Conservation (phyloP, 2,329 filamentous ascomycete genomes). For the Xylaria sp. region DNA sequence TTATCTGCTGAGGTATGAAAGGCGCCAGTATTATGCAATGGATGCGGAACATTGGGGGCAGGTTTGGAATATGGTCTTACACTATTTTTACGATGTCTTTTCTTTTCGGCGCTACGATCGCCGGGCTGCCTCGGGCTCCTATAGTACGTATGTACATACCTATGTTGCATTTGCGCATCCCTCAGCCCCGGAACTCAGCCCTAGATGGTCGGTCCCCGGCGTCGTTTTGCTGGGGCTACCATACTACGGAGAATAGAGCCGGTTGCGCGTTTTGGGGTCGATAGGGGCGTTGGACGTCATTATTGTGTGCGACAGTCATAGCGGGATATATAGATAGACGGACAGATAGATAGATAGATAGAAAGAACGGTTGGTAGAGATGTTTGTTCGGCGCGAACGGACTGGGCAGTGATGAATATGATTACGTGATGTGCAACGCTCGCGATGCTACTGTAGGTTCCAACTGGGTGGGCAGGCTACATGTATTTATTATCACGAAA, state of each 20-base stretch:
- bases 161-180: background rate
- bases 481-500: background rate
- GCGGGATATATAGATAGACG: background rate
- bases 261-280: constrained; percentile 2
- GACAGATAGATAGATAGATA: background rate
- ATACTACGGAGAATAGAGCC: background rate
- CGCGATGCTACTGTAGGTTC: background rate
- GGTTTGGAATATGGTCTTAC: background rate
- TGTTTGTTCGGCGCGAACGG: too few relatives aligned
- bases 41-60: background rate
- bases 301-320: background rate
- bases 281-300: too few relatives aligned
- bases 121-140: background rate
- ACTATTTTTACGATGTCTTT: background rate
- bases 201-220: background rate
- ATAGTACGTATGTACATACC: background rate
- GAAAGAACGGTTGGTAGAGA: background rate
- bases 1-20: background rate
- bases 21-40: constrained; percentile 25
- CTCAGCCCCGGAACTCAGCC: background rate
- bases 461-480: background rate
- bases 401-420: background rate
- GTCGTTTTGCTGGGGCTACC: background rate
- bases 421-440: background rate
- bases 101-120: background rate